A percentile compares a stretch with the other conserved stretches of the same genome.
Evolutionary conservation across 2,329 filamentous ascomycete genomes (phyloP).

Genomic region (Sordariomycetes sp.): DNA sequence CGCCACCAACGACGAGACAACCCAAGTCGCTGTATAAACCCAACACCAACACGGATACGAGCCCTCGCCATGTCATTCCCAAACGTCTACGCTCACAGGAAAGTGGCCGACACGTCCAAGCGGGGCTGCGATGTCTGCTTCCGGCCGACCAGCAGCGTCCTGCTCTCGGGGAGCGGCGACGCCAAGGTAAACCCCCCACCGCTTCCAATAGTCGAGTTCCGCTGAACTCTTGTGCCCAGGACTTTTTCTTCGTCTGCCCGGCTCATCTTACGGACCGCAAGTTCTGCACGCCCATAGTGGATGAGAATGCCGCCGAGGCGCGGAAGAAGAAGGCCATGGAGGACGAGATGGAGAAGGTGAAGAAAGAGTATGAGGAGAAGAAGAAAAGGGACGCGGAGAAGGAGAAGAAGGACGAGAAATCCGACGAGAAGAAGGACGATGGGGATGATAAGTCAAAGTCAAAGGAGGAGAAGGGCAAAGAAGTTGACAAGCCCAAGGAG

Average conservation of each 20-base stretch:
- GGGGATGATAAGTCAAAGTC: constrained; percentile 7
- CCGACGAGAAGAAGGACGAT: neutral
- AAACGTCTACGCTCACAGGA: constrained; percentile 78
- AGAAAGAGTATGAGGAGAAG: constrained; percentile 70
- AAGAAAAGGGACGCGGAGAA: constrained; percentile 55
- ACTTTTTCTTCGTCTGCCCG: constrained; percentile 88
- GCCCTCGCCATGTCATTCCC: constrained; percentile 41
- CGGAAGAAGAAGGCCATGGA: constrained; percentile 56
- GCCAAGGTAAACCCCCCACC: constrained; percentile 5
- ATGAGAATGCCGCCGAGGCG: constrained; percentile 53
- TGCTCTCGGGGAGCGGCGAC: constrained; percentile 39
- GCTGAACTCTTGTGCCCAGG: constrained; percentile 24
- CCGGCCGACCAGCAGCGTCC: constrained; percentile 75
- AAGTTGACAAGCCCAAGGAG: constrained; percentile 9
- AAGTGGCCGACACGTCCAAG: constrained; percentile 72
- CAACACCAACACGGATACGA: neutral
- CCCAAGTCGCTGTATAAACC: neutral
- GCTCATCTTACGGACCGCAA: constrained; percentile 72
- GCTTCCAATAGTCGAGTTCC: neutral
- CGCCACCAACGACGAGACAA: neutral
- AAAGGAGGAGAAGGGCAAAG: neutral
- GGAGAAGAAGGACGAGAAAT: neutral
- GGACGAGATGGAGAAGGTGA: constrained; percentile 52
- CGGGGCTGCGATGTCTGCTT: constrained; percentile 88
- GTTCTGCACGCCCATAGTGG: constrained; percentile 68